These are phyloP conservation scores for Kodamaea fungicola DNA, from an alignment of 1,139 yeast genomes.

Conservation along the genomic window DNA sequence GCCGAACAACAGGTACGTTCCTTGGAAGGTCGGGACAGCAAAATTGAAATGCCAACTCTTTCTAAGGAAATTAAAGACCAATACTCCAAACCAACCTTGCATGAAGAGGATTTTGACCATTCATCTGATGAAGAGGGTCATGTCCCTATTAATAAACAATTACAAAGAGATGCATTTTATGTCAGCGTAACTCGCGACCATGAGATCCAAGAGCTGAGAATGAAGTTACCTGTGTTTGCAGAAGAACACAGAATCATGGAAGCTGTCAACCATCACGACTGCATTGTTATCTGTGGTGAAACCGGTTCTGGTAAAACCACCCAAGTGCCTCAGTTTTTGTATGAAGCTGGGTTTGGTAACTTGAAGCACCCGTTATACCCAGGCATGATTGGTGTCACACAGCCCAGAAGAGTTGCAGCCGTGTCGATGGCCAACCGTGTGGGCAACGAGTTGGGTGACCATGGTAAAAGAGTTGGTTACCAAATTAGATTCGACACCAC, in stretches of 20 bases:
- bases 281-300: slow-evolving; percentile 89
- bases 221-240: slow-evolving; percentile 79
- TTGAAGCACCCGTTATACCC: slow-evolving; percentile 59
- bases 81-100: slow-evolving; percentile 39
- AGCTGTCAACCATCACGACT: slow-evolving; percentile 88
- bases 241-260: slow-evolving; percentile 96
- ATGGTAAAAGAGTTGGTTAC: slow-evolving; percentile 74
- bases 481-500: slow-evolving; percentile 89
- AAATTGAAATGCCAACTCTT: slow-evolving; percentile 47
- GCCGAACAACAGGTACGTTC: slow-evolving; percentile 55
- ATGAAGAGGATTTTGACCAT: slow-evolving; percentile 64
- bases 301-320: slow-evolving; percentile 86
- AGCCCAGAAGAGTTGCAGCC: slow-evolving; percentile 98
- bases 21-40: slow-evolving; percentile 55
- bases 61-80: slow-evolving; percentile 46
- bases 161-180: slow-evolving; percentile 61
- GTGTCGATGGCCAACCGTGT: slow-evolving; percentile 96
- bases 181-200: slow-evolving; percentile 65
- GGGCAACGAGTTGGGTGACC: slow-evolving; percentile 75
- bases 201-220: slow-evolving; percentile 62
- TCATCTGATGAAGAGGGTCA: slow-evolving; percentile 54
- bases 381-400: slow-evolving; percentile 94
- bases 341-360: slow-evolving; percentile 84
- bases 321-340: slow-evolving; percentile 73
- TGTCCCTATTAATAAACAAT: slow-evolving; percentile 51